phyloP scores from a whole-genome alignment of 192 early-diverging fungal species.

The Gaertneriomyces sp. region DNA sequence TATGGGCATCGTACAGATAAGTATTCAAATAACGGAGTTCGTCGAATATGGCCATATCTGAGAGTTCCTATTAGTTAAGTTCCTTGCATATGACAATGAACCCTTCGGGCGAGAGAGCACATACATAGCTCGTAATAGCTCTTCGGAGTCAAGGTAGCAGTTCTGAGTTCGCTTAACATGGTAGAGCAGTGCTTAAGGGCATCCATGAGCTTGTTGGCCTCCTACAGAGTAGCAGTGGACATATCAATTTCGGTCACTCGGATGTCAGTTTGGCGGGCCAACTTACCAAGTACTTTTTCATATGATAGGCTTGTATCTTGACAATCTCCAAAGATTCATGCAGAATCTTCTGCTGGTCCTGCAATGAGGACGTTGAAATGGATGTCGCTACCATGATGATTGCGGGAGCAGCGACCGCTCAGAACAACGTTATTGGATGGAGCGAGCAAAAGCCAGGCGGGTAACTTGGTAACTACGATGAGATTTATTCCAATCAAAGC shows the following conservation, averaged over 20 bases:
- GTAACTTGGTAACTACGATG: too few species aligned
- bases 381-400: constrained; percentile 19
- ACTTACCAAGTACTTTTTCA: constrained; percentile 88
- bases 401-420: neutral
- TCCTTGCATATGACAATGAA: neutral
- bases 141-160: constrained; percentile 91
- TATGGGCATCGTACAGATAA: constrained; percentile 89
- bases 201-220: constrained; percentile 90
- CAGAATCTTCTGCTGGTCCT: constrained; percentile 84
- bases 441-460: too few species aligned
- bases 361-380: constrained; percentile 6
- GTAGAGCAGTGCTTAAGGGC: constrained; percentile 98
- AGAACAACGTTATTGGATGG: too few species aligned
- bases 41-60: constrained; percentile 98
- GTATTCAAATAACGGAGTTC: constrained; percentile 88
- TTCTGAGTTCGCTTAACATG: constrained; percentile 95
- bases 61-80: constrained; percentile 14
- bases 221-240: constrained; percentile 37
- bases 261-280: neutral
- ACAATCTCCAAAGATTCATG: constrained; percentile 90
- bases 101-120: constrained; percentile 18
- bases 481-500: too few species aligned
- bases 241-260: too few species aligned
- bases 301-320: constrained; percentile 91
- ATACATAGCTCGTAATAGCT: constrained; percentile 99